A percentile compares a stretch with the other conserved stretches of the same genome.
Conservation (phyloP, 1,284 basidiomycete species). For the Ustilago bromivora region DNA sequence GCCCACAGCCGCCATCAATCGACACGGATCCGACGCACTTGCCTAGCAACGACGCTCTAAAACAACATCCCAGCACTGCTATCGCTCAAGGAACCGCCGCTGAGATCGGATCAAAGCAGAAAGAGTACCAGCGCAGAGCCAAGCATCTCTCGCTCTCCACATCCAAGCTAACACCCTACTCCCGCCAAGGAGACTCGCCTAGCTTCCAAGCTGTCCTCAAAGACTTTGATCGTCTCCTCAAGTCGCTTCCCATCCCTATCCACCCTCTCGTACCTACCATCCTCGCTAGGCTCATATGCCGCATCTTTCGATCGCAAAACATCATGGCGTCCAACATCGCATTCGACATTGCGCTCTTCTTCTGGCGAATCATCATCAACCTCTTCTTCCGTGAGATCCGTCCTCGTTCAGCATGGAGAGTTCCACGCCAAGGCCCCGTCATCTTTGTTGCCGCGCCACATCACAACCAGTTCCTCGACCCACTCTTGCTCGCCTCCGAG, state of each 20-base stretch:
- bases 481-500: conserved; percentile 87
- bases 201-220: conserved; percentile 43
- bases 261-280: conserved; percentile 58
- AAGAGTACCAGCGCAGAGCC: conserved; percentile 45
- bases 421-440: conserved; percentile 87
- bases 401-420: conserved; percentile 92
- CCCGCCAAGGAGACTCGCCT: conserved; percentile 45
- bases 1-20: conserved; percentile 17
- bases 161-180: conserved; percentile 29
- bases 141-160: conserved; percentile 39
- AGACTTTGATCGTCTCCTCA: conserved; percentile 59
- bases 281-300: conserved; percentile 55
- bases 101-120: conserved; percentile 36
- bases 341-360: conserved; percentile 69
- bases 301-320: conserved; percentile 52
- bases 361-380: conserved; percentile 83
- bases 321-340: conserved; percentile 67
- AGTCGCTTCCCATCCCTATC: conserved; percentile 60
- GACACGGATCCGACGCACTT: conserved; percentile 33
- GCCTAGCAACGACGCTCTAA: conserved; percentile 35
- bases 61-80: conserved; percentile 31
- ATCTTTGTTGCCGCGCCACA: conserved; percentile 98
- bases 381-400: conserved; percentile 98
- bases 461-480: conserved; percentile 97
- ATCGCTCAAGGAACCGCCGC: conserved; percentile 40